A percentile compares a stretch with the other conserved stretches of the same genome.
phyloP scores from a whole-genome alignment of 2,329 filamentous ascomycete genomes.

The Celoporthe dispersa region DNA sequence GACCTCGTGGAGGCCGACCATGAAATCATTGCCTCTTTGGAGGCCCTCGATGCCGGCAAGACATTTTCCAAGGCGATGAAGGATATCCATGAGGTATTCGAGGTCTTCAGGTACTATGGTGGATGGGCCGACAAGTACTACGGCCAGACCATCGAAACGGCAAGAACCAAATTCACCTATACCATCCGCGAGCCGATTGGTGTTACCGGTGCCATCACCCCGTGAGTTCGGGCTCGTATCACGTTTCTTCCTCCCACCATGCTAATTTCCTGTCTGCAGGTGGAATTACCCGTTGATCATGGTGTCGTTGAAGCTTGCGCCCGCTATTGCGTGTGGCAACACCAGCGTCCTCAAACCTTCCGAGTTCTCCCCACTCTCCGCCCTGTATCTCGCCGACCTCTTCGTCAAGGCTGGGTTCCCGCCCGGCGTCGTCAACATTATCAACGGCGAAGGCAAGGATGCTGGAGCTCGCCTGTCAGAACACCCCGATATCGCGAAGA shows the following conservation, averaged over 20 bases:
- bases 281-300: slow-evolving; percentile 70
- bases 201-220: slow-evolving; percentile 67
- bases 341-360: slow-evolving; percentile 62
- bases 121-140: slow-evolving; percentile 81
- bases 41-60: slow-evolving; percentile 84
- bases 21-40: slow-evolving; percentile 53
- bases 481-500: slow-evolving; percentile 12
- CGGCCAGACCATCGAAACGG: slow-evolving; percentile 71
- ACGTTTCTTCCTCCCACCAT: no score
- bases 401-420: slow-evolving; percentile 69
- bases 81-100: slow-evolving; percentile 57
- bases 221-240: slow-evolving; percentile 41
- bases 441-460: slow-evolving; percentile 42
- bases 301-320: slow-evolving; percentile 73
- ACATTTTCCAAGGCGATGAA: slow-evolving; percentile 68
- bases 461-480: background rate
- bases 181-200: slow-evolving; percentile 69
- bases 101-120: slow-evolving; percentile 72
- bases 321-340: slow-evolving; percentile 64
- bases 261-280: no score
- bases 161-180: slow-evolving; percentile 44
- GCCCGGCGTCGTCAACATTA: slow-evolving; percentile 73
- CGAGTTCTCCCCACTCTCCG: slow-evolving; percentile 63
- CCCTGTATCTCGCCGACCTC: slow-evolving; percentile 64
- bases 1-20: slow-evolving; percentile 69